Percentiles rank a stretch among this genome's conserved stretches.
Conservation (phyloP, 2,329 filamentous ascomycete genomes). For the Fusarium bulbicola region DNA sequence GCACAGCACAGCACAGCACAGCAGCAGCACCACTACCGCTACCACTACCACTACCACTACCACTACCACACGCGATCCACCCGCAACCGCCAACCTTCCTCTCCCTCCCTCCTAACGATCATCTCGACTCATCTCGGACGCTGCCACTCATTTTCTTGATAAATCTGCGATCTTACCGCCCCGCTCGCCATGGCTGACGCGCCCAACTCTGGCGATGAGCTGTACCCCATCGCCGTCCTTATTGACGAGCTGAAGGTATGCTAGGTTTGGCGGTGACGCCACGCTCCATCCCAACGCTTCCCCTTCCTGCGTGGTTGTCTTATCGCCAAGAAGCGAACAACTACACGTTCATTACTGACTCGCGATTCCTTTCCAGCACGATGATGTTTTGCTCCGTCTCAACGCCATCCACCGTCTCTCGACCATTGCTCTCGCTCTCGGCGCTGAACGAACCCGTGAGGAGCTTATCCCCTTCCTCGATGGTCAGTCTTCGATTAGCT, state of each 20-base stretch:
- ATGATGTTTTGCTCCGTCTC: conserved; percentile 96
- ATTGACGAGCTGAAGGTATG: conserved; percentile 98
- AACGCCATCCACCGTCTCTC: conserved; percentile 99
- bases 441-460: conserved; percentile 94
- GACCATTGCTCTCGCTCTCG: conserved; percentile 95
- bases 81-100: conserved; percentile 38
- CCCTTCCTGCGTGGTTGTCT: conserved; percentile 16
- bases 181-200: conserved; percentile 82
- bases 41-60: neutral
- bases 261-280: conserved; percentile 44
- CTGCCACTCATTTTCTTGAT: conserved; percentile 35
- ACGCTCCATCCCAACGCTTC: conserved; percentile 26
- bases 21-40: neutral
- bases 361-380: conserved; percentile 72
- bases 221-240: conserved; percentile 99
- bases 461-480: conserved; percentile 99
- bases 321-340: conserved; percentile 19
- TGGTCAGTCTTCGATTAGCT: conserved; percentile 68
- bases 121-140: conserved; percentile 35
- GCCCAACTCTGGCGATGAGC: conserved; percentile 93
- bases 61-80: conserved; percentile 44
- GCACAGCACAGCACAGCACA: neutral
- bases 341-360: conserved; percentile 40
- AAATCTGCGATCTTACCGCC: conserved; percentile 46
- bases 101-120: conserved; percentile 32